Percentiles rank a stretch among this genome's conserved stretches.
These are phyloP conservation scores for Petunia axillaris DNA, from an alignment of 257 asterid species.

Conservation along the genomic window DNA sequence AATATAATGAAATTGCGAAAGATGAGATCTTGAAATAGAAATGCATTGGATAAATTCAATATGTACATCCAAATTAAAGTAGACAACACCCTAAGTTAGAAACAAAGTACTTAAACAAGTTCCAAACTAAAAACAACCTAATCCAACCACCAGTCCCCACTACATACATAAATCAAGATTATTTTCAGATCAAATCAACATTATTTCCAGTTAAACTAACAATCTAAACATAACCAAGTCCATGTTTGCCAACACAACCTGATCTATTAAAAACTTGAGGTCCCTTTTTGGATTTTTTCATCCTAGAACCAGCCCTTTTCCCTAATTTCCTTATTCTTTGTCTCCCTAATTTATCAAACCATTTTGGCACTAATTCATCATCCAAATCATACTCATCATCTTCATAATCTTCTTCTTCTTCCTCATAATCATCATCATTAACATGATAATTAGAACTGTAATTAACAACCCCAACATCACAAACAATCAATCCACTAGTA, in stretches of 20 bases:
- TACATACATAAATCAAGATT: slow-evolving; percentile 1
- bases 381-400: slow-evolving; percentile 47
- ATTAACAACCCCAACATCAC: slow-evolving; percentile 28
- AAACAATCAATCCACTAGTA: slow-evolving; percentile 29
- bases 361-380: slow-evolving; percentile 79
- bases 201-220: slow-evolving; percentile 30
- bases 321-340: slow-evolving; percentile 79
- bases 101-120: not conserved
- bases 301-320: slow-evolving; percentile 58
- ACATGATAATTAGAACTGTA: not conserved
- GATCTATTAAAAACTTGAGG: slow-evolving; percentile 59
- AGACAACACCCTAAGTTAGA: not conserved
- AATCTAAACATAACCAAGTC: slow-evolving; percentile 39
- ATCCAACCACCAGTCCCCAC: not conserved
- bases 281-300: slow-evolving; percentile 51
- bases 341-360: slow-evolving; percentile 57
- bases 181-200: slow-evolving; percentile 22
- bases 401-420: slow-evolving; percentile 35
- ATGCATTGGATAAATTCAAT: slow-evolving; percentile 22
- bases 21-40: slow-evolving; percentile 25
- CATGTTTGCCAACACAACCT: slow-evolving; percentile 59
- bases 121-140: not conserved
- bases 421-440: slow-evolving; percentile 18
- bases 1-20: not conserved
- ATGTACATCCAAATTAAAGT: slow-evolving; percentile 25